Base-by-base conservation (phyloP, 495 filamentous ascomycete species). In the Aspergillus coremiiformis region DNA sequence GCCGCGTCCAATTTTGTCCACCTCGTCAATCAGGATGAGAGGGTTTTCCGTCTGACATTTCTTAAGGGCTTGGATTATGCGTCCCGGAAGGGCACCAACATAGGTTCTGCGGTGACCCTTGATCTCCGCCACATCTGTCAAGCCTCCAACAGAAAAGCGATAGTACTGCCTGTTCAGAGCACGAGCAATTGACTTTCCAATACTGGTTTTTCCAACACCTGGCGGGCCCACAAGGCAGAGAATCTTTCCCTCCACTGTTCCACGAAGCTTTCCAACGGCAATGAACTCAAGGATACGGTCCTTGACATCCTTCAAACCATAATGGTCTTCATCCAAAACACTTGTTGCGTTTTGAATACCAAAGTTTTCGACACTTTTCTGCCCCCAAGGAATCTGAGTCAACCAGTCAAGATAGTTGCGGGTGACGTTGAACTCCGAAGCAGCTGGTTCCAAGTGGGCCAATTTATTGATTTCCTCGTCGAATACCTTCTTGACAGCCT, bases 1-100 rank as follows among this genome's bases (percentile, higher is more conserved):
- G 3, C 92, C 94, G 32, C 87, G 81, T 10, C 94, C 92, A 65
- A 99, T 91, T 73, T 99, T 99, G 73, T 99, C 94, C 44, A 99
- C 77, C 66, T 99, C 94, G 66, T 99, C 94, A 60, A 99, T 96
- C 41, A 99, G 71, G 54, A 99, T 89, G 43, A 99, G 71, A 37
- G 94, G 94, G 65, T 99, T 99, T 65, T 97, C 94, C 0, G 94
- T 97, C 66, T 97, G 90, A 68, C 93, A 96, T 67, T 97, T 97
- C 82, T 99, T 99, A 51, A 99, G 74, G 20, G 94, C 94, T 70
- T 97, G 94, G 54, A 97, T 97, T 65, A 97, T 94, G 44, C 94
- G 85, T 21, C 94, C 94, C 22, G 94, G 94, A 39, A 99, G 73
- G 39, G 94, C 94, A 51, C 94, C 94, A 47, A 99, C 92, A 62